Evolutionary conservation across 2,329 filamentous ascomycete genomes (phyloP).

Genomic region (Verticillium alfalfae): DNA sequence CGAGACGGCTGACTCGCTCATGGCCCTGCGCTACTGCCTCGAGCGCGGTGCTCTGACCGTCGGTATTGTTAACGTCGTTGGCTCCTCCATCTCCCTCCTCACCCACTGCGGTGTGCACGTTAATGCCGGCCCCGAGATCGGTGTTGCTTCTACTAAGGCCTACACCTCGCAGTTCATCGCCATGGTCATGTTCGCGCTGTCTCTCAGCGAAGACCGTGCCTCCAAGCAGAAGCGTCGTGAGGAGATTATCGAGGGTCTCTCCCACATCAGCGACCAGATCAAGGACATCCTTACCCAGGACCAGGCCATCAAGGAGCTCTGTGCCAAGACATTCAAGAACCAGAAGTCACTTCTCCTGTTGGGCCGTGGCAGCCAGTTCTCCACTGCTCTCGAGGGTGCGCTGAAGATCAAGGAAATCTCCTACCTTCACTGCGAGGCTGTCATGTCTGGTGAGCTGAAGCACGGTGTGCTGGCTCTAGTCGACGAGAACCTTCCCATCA

Average conservation of each 20-base stretch:
- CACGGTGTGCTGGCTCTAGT: slow-evolving; percentile 96
- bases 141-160: slow-evolving; percentile 97
- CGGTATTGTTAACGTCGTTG: slow-evolving; percentile 97
- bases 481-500: slow-evolving; percentile 97
- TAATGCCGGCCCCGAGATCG: slow-evolving; percentile 97
- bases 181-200: slow-evolving; percentile 99
- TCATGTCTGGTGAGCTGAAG: slow-evolving; percentile 99
- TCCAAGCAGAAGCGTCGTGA: slow-evolving; percentile 88
- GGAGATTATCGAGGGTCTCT: slow-evolving; percentile 93
- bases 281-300: slow-evolving; percentile 87
- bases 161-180: slow-evolving; percentile 99
- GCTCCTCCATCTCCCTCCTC: slow-evolving; percentile 95
- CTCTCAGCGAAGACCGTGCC: slow-evolving; percentile 90
- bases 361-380: slow-evolving; percentile 92
- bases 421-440: slow-evolving; percentile 97
- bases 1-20: slow-evolving; percentile 94
- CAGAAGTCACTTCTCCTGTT: slow-evolving; percentile 94
- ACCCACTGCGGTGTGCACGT: slow-evolving; percentile 99
- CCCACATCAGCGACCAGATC: slow-evolving; percentile 85
- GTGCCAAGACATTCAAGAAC: slow-evolving; percentile 87
- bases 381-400: slow-evolving; percentile 93
- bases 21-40: slow-evolving; percentile 96
- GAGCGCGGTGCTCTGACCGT: slow-evolving; percentile 96
- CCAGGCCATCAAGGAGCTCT: slow-evolving; percentile 89
- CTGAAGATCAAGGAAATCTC: slow-evolving; percentile 99